These are phyloP conservation scores for Penicillium lagena DNA, from an alignment of 495 filamentous ascomycete genomes.

Conservation along the genomic window DNA sequence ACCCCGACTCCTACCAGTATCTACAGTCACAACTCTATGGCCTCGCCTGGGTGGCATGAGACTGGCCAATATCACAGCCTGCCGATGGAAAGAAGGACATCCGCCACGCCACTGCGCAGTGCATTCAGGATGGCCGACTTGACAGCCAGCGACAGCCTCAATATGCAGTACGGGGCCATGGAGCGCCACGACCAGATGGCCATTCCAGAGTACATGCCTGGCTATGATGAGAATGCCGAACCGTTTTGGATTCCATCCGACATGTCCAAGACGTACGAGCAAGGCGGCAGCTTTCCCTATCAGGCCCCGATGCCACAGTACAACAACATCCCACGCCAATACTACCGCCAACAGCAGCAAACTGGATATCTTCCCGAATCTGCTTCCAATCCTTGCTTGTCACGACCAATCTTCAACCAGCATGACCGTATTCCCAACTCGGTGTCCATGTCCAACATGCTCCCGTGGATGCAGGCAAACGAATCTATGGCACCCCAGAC, in stretches of 20 bases:
- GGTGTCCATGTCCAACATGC: conserved; percentile 39
- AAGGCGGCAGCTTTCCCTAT: conserved; percentile 23
- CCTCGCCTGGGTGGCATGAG: conserved; percentile 39
- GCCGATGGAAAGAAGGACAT: conserved; percentile 28
- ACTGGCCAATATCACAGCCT: conserved; percentile 20
- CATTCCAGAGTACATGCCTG: conserved; percentile 32
- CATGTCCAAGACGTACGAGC: conserved; percentile 34
- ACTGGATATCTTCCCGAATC: conserved; percentile 34
- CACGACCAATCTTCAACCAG: conserved; percentile 39
- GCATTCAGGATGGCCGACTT: conserved; percentile 34
- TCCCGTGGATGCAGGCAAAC: conserved; percentile 31
- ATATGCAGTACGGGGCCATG: conserved; percentile 27
- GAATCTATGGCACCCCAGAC: conserved; percentile 36
- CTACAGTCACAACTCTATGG: conserved; percentile 36
- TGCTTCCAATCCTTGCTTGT: conserved; percentile 36
- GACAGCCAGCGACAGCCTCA: conserved; percentile 27
- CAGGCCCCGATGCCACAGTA: conserved; percentile 33
- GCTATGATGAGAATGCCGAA: conserved; percentile 39
- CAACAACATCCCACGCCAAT: conserved; percentile 30
- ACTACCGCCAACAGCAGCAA: conserved; percentile 31
- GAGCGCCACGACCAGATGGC: conserved; percentile 34
- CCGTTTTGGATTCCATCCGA: conserved; percentile 38
- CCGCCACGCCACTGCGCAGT: conserved; percentile 30
- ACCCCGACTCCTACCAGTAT: conserved; percentile 39
- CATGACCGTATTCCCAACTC: conserved; percentile 33